Percentiles rank a stretch among this genome's conserved stretches.
phyloP scores from a whole-genome alignment of 208 protist genomes.

The Dictyostelium gargantuum region DNA sequence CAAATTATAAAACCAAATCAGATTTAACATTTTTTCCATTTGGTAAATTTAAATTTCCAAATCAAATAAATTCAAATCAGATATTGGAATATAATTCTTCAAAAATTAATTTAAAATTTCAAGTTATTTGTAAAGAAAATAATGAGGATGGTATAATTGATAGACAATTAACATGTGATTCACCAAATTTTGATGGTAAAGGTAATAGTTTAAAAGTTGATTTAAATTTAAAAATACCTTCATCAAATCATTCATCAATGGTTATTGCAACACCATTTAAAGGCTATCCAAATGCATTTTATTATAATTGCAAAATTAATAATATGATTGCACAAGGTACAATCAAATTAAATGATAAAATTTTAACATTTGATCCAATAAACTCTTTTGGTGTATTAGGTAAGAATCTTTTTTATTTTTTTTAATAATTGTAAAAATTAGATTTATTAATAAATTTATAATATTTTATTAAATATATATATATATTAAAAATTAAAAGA shows the following conservation, averaged over 20 bases:
- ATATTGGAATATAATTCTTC: neutral
- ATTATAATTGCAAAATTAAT: slow-evolving; percentile 1
- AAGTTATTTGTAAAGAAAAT: neutral
- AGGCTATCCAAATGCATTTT: neutral
- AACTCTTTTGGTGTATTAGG: neutral
- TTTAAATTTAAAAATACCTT: neutral
- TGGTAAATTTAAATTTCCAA: neutral
- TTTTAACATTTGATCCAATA: neutral
- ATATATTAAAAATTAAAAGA: neutral
- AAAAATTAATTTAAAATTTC: neutral
- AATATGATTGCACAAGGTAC: neutral
- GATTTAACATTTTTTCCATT: neutral
- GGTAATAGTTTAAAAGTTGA: neutral
- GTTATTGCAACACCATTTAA: neutral
- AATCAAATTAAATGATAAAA: neutral
- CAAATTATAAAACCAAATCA: neutral
- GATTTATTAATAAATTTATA: neutral
- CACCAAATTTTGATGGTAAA: neutral
- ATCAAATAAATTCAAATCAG: neutral
- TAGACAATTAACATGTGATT: neutral
- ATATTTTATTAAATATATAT: neutral
- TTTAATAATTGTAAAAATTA: too few species aligned
- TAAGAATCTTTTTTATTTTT: neutral
- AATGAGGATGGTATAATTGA: neutral
- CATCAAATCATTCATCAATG: neutral